A percentile compares a stretch with the other conserved stretches of the same genome.
phyloP scores from a whole-genome alignment of 1,139 yeast species.

The Nakaseomyces nivariensis region DNA sequence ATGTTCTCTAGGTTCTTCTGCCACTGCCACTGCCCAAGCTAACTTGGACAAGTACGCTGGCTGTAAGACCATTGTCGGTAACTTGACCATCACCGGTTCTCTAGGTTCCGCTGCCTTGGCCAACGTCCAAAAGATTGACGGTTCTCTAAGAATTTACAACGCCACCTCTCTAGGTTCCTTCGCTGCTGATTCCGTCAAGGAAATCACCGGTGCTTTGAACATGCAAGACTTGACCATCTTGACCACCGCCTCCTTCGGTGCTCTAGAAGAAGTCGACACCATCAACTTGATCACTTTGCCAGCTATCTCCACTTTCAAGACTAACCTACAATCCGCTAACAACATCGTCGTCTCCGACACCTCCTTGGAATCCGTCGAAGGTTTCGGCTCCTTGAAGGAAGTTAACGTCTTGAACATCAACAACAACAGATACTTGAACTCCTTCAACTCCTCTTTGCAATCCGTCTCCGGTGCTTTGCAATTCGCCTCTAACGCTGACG shows the following conservation, averaged over 20 bases:
- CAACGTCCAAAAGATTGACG: constrained; percentile 61
- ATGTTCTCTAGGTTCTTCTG: constrained; percentile 39
- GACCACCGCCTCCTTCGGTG: constrained; percentile 62
- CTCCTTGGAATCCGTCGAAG: constrained; percentile 64
- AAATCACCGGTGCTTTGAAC: constrained; percentile 61
- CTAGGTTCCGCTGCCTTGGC: constrained; percentile 49
- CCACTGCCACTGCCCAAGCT: constrained; percentile 68
- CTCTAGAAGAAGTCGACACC: constrained; percentile 72
- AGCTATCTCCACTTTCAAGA: constrained; percentile 59
- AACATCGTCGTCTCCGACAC: constrained; percentile 78
- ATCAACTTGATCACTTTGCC: constrained; percentile 78
- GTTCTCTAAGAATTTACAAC: constrained; percentile 59
- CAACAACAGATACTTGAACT: constrained; percentile 68
- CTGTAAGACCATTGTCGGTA: constrained; percentile 79
- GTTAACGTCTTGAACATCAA: constrained; percentile 74
- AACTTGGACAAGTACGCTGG: constrained; percentile 66
- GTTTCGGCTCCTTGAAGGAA: constrained; percentile 60
- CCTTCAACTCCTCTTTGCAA: constrained; percentile 64
- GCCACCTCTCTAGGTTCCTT: constrained; percentile 54
- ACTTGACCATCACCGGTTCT: constrained; percentile 57
- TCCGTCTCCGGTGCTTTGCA: constrained; percentile 66
- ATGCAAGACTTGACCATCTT: constrained; percentile 61
- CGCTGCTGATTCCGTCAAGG: constrained; percentile 68
- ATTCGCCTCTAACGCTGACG: constrained; percentile 77
- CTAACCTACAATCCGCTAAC: constrained; percentile 68